These are phyloP conservation scores for Luffa aegyptiaca DNA, from an alignment of 306 rosid species.

Conservation along the genomic window DNA sequence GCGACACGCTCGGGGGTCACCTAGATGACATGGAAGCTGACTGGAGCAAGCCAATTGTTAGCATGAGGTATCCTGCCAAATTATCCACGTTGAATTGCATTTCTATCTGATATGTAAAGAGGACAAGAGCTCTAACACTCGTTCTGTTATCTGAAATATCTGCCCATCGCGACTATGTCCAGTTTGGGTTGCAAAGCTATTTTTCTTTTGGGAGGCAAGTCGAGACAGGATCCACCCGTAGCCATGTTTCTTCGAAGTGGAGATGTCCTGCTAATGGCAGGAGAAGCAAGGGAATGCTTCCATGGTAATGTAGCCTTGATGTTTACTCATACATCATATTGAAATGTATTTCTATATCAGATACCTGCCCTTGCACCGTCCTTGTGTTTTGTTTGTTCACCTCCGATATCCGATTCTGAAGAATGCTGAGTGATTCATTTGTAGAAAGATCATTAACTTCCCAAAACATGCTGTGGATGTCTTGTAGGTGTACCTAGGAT, in stretches of 20 bases:
- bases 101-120: neutral
- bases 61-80: conserved; percentile 53
- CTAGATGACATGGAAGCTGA: conserved; percentile 97
- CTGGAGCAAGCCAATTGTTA: conserved; percentile 84
- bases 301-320: conserved; percentile 44
- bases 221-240: conserved; percentile 63
- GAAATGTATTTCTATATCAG: neutral
- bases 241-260: conserved; percentile 97
- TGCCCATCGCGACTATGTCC: neutral
- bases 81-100: neutral
- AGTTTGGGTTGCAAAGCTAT: conserved; percentile 97
- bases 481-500: conserved; percentile 85
- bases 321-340: neutral
- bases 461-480: neutral
- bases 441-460: neutral
- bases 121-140: too few relatives aligned
- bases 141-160: neutral
- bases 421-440: neutral
- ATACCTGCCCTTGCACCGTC: neutral
- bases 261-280: conserved; percentile 92
- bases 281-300: conserved; percentile 86
- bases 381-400: neutral
- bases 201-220: conserved; percentile 86
- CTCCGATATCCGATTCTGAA: neutral
- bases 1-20: conserved; percentile 89